phyloP scores from a whole-genome alignment of 2,329 filamentous ascomycete genomes.

The Delphinella strobiligena region DNA sequence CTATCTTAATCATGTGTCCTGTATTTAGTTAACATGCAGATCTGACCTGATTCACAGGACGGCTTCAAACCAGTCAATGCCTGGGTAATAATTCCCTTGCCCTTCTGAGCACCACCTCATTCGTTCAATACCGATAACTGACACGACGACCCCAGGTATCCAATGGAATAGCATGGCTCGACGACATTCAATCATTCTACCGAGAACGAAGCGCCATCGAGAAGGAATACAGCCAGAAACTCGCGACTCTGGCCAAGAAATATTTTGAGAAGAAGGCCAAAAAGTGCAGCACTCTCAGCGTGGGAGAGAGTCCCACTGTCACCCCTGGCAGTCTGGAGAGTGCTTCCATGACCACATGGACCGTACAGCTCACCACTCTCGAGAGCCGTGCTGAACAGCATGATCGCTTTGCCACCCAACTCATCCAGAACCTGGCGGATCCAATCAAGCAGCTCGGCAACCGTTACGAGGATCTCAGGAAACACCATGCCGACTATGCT shows the following conservation, averaged over 20 bases:
- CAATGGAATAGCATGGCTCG: slow-evolving; percentile 85
- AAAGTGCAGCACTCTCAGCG: slow-evolving; percentile 76
- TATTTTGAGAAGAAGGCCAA: slow-evolving; percentile 95
- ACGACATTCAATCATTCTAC: slow-evolving; percentile 96
- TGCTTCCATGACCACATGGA: slow-evolving; percentile 94
- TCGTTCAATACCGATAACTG: background rate
- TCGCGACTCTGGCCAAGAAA: slow-evolving; percentile 80
- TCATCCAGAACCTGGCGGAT: slow-evolving; percentile 72
- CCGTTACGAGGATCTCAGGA: slow-evolving; percentile 84
- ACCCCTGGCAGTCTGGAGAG: slow-evolving; percentile 94
- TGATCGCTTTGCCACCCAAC: slow-evolving; percentile 67
- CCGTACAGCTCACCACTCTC: slow-evolving; percentile 79
- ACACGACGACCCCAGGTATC: slow-evolving; percentile 30
- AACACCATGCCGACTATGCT: slow-evolving; percentile 80
- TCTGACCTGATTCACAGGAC: slow-evolving; percentile 49
- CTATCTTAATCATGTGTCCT: too few species aligned
- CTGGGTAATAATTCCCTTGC: slow-evolving; percentile 47
- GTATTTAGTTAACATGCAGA: background rate
- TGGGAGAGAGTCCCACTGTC: slow-evolving; percentile 84
- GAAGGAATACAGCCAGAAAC: slow-evolving; percentile 88
- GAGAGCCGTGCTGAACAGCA: slow-evolving; percentile 83
- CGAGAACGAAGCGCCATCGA: slow-evolving; percentile 87
- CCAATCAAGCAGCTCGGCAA: slow-evolving; percentile 63
- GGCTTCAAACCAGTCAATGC: slow-evolving; percentile 89
- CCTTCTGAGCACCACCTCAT: background rate